Evolutionary conservation across 805 yeast species (phyloP), one percentile per base, ranked within the genome.

Genomic region (Yarrowia divulgata): DNA sequence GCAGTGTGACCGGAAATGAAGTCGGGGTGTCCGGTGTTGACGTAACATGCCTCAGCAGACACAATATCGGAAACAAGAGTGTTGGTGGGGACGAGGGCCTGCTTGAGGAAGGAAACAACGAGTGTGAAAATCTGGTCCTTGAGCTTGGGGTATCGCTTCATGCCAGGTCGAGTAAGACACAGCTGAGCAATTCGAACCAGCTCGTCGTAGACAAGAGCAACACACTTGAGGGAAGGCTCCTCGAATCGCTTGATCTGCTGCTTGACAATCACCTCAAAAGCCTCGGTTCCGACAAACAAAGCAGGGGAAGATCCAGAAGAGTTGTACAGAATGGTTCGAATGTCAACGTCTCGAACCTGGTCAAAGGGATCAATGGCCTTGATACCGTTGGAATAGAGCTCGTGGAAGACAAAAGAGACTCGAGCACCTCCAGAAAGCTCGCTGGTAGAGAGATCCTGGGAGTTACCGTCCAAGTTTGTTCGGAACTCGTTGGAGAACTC

Each of bases 401-500:
- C 98, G 79, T 95, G 98, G 84, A 95, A 95, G 16, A 95, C 98
- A 82, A 93, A 95, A 49, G 97, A 90, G 73, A 95, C 91, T 84
- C 99, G 90, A 0, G 99, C 99, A 79, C 97, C 99, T 78, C 99
- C 99, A 74, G 97, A 90, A 74, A 95, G 85, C 81, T 95, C 99
- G 78, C 89, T 87, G 13, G 94, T 86, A 6, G 95, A 88, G 75
- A 95, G 84, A 76, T 94, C 99, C 79, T 88, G 90, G 46, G 96
- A 90, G 78, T 93, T 96, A 81, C 99, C 99, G 75, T 92, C 97
- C 73, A 95, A 83, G 52, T 94, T 90, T 32, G 95, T 93, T 73
- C 87, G 88, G 80, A 93, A 95, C 78, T 94, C 98, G 78, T 91
- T 93, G 74, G 95, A 85, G 77, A 95, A 95, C 79, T 92, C 97